Percentiles rank a stretch among this genome's conserved stretches.
Conservation (phyloP, 805 yeast species). For the Ogataea dorogensis region DNA sequence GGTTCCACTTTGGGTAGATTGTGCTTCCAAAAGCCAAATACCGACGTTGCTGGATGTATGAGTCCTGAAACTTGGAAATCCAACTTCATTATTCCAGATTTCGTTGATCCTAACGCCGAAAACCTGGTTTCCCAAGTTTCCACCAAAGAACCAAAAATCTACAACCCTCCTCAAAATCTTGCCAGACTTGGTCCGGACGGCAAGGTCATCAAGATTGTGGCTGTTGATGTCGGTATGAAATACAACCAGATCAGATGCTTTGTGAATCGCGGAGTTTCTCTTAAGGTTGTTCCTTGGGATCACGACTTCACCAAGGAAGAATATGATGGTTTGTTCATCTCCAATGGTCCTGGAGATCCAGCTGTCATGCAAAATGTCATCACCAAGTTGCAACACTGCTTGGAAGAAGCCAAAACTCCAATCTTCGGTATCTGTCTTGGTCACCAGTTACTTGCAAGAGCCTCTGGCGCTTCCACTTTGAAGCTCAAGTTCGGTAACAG, state of each 20-base stretch:
- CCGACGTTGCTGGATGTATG: conserved; percentile 35
- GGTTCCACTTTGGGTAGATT: conserved; percentile 95
- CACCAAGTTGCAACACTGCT: conserved; percentile 52
- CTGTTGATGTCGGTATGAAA: conserved; percentile 97
- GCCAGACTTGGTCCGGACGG: conserved; percentile 66
- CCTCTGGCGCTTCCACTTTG: conserved; percentile 89
- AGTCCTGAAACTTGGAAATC: conserved; percentile 51
- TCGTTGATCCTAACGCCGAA: conserved; percentile 89
- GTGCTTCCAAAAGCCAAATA: conserved; percentile 50
- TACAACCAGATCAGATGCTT: conserved; percentile 97
- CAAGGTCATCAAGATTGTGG: conserved; percentile 74
- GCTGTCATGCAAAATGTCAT: conserved; percentile 73
- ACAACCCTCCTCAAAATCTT: conserved; percentile 60
- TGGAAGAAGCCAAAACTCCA: conserved; percentile 74
- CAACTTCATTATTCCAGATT: conserved; percentile 73
- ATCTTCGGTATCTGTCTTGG: conserved; percentile 98
- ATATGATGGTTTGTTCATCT: conserved; percentile 92
- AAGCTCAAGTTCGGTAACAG: conserved; percentile 98
- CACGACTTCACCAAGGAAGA: conserved; percentile 77
- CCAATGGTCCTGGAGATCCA: conserved; percentile 99
- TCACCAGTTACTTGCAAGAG: conserved; percentile 93
- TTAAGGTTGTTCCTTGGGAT: conserved; percentile 94
- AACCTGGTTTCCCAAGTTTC: conserved; percentile 94
- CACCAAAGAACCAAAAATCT: conserved; percentile 68
- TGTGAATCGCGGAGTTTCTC: conserved; percentile 92